Evolutionary conservation across 495 filamentous ascomycete genomes (phyloP).

Genomic region (Saxophila tyrrhenica): DNA sequence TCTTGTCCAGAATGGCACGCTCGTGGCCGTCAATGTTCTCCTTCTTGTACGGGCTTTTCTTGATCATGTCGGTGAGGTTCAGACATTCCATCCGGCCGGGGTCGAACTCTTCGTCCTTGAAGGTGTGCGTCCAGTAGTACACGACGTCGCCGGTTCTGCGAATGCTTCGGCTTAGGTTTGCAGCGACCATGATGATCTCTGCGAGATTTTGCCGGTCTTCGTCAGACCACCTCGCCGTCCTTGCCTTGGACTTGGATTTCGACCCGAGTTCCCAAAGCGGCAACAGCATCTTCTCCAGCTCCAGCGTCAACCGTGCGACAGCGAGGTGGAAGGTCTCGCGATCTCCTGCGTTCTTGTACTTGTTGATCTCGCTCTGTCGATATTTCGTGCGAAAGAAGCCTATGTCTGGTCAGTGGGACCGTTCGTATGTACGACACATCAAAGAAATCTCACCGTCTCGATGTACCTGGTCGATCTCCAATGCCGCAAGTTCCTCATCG

Average conservation of each 20-base stretch:
- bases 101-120: conserved; percentile 15
- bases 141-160: neutral
- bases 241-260: too few relatives aligned
- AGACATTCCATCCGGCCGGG: conserved; percentile 10
- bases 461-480: neutral
- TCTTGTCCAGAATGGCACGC: conserved; percentile 1
- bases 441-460: conserved; percentile 14
- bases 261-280: neutral
- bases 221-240: neutral
- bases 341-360: neutral
- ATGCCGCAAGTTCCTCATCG: neutral
- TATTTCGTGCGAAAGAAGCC: neutral
- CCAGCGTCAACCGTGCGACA: neutral
- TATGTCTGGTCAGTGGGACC: conserved; percentile 1
- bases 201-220: neutral
- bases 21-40: neutral
- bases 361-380: neutral
- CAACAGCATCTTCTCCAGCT: conserved; percentile 4
- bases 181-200: neutral
- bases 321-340: neutral
- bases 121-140: conserved; percentile 7
- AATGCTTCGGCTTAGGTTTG: conserved; percentile 2
- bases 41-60: conserved; percentile 2
- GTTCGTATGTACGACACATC: too few relatives aligned
- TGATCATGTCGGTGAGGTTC: conserved; percentile 5